Conservation (phyloP, 257 asterid species). For the Fraxinus cuspidata region DNA sequence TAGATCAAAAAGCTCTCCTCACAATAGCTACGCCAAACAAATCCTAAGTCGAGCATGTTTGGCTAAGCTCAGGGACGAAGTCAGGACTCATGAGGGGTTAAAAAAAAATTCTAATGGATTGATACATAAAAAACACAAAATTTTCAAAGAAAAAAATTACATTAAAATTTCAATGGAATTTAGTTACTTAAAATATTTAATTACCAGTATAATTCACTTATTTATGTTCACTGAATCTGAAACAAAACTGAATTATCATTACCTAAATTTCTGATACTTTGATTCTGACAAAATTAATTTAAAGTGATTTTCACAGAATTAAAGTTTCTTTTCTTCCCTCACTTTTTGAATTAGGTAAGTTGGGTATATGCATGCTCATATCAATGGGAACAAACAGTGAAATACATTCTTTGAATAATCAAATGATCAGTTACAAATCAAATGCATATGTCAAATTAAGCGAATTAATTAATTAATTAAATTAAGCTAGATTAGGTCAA, state of each 20-base stretch:
- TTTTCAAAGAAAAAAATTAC: no score
- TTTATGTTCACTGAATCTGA: conserved; percentile 39
- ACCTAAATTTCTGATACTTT: conserved; percentile 17
- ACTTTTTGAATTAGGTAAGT: not conserved
- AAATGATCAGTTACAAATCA: not conserved
- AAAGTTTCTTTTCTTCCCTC: no score
- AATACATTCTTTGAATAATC: not conserved
- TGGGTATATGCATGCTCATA: not conserved
- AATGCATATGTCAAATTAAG: not conserved
- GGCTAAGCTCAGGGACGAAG: no score
- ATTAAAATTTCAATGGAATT: no score
- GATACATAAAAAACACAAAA: no score
- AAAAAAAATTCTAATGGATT: no score
- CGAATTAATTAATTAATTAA: not conserved
- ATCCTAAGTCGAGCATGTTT: no score
- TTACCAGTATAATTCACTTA: not conserved
- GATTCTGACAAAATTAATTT: no score
- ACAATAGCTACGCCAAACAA: no score
- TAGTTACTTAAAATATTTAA: no score
- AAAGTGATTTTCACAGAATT: not conserved
- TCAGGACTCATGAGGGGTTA: no score
- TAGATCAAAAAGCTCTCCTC: no score
- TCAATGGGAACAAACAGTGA: not conserved
- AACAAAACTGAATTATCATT: conserved; percentile 10
- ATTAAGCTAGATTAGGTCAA: not conserved